These are phyloP conservation scores for Fusarium sp. DNA, from an alignment of 2,329 filamentous ascomycete genomes.

Conservation along the genomic window DNA sequence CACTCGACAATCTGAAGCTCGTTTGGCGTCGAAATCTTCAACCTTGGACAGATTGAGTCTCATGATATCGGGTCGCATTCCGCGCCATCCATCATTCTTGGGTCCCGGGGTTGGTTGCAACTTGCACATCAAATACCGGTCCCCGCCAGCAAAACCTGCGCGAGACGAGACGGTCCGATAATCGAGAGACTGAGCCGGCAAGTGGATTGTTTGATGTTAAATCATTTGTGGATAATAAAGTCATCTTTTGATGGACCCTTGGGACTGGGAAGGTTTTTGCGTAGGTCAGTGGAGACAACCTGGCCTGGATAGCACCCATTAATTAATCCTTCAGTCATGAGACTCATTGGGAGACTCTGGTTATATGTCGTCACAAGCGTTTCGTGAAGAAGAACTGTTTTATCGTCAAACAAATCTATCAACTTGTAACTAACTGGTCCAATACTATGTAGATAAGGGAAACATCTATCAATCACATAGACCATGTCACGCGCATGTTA, in stretches of 20 bases:
- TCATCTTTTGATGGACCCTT: constrained; percentile 18
- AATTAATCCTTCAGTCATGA: background rate
- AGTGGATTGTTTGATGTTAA: constrained; percentile 33
- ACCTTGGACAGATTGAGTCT: constrained; percentile 3
- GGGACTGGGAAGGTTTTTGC: constrained; percentile 19
- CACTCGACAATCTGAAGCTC: constrained; percentile 16
- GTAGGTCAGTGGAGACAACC: too few relatives aligned
- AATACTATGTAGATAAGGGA: background rate
- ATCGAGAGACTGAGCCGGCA: constrained; percentile 10
- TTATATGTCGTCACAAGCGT: constrained; percentile 2
- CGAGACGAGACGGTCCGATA: constrained; percentile 42
- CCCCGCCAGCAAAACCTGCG: constrained; percentile 22
- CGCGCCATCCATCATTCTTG: constrained; percentile 12
- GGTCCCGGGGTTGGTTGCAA: constrained; percentile 7
- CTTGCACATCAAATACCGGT: constrained; percentile 15
- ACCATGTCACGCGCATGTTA: too few relatives aligned
- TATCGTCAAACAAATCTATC: constrained; percentile 4
- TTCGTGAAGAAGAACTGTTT: constrained; percentile 9
- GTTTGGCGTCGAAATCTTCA: constrained; percentile 19
- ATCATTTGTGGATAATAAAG: constrained; percentile 27
- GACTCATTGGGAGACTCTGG: background rate
- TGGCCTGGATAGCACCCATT: too few relatives aligned
- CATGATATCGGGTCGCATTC: constrained; percentile 1
- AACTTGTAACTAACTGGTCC: constrained; percentile 2
- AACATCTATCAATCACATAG: background rate